These are phyloP conservation scores for Rhynchospora breviuscula DNA, from an alignment of 176 grass and related monocot genomes.

Conservation along the genomic window DNA sequence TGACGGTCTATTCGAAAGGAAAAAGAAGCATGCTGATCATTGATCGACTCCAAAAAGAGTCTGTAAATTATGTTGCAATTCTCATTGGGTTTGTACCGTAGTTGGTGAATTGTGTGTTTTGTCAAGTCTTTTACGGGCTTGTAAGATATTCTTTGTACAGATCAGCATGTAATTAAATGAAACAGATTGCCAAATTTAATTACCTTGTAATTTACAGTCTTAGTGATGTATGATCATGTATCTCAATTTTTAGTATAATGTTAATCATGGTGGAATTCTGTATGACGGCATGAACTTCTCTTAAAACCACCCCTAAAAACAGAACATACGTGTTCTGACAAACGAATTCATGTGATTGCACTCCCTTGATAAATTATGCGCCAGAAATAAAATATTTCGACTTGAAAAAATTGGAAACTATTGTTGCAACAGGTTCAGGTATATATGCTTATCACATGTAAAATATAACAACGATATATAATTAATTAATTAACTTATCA, in stretches of 20 bases:
- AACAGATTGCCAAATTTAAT: neutral
- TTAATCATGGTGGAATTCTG: neutral
- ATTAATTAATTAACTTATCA: no score
- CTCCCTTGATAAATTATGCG: neutral
- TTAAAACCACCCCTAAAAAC: neutral
- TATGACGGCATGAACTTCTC: neutral
- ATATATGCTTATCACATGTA: neutral
- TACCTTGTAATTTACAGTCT: neutral
- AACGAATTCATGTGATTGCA: neutral
- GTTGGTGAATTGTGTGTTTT: neutral
- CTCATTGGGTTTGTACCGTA: neutral
- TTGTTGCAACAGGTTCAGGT: neutral
- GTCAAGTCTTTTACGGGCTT: neutral
- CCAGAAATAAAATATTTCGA: neutral
- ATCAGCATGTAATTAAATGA: no score
- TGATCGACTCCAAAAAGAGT: neutral
- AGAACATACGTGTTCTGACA: neutral
- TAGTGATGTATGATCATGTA: neutral
- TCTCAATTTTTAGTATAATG: neutral
- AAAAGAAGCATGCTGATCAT: conserved; percentile 30
- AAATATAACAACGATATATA: no score
- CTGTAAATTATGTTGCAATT: neutral
- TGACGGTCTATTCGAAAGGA: conserved; percentile 34
- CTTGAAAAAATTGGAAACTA: neutral
- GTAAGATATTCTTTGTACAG: no score